A percentile compares a stretch with the other conserved stretches of the same genome.
Conservation (phyloP, 768 basidiomycete genomes). For the Macrolepiota dolichaula region DNA sequence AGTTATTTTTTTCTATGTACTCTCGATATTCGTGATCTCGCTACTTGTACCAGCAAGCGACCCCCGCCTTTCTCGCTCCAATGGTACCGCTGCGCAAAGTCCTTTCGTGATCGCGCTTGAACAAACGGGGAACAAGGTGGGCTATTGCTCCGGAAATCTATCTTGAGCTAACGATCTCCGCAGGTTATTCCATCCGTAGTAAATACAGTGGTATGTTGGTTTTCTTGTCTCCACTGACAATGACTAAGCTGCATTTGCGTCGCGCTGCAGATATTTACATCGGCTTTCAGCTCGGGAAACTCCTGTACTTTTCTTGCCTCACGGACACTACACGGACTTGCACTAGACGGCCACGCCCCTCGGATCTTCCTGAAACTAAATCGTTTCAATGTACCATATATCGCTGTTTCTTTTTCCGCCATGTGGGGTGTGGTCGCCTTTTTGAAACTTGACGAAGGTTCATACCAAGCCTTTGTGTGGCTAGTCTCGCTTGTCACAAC, state of each 20-base stretch:
- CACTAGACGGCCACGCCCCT: conserved; percentile 35
- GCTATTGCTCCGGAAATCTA: conserved; percentile 1
- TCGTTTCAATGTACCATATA: conserved; percentile 27
- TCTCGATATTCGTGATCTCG: conserved; percentile 60
- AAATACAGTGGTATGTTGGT: conserved; percentile 47
- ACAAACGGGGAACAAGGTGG: conserved; percentile 53
- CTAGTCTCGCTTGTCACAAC: conserved; percentile 27
- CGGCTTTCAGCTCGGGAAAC: conserved; percentile 59
- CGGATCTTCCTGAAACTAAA: conserved; percentile 27
- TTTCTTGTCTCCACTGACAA: not conserved
- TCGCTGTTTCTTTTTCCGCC: conserved; percentile 22
- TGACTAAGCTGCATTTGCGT: not conserved
- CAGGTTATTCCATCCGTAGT: conserved; percentile 33
- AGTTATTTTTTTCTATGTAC: conserved; percentile 39
- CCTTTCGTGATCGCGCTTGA: conserved; percentile 75
- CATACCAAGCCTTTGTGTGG: conserved; percentile 25
- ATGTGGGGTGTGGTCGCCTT: conserved; percentile 25
- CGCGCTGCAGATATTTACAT: conserved; percentile 37
- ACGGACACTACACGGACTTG: conserved; percentile 36
- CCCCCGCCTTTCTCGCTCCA: conserved; percentile 21
- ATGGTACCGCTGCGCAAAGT: conserved; percentile 47
- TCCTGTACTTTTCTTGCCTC: conserved; percentile 44
- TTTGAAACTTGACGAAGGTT: conserved; percentile 24
- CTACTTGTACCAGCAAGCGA: conserved; percentile 67
- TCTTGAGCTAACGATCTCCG: not conserved